Evolutionary conservation across 768 basidiomycete genomes (phyloP).

Genomic region (Brasilioporus rufonigricans): DNA sequence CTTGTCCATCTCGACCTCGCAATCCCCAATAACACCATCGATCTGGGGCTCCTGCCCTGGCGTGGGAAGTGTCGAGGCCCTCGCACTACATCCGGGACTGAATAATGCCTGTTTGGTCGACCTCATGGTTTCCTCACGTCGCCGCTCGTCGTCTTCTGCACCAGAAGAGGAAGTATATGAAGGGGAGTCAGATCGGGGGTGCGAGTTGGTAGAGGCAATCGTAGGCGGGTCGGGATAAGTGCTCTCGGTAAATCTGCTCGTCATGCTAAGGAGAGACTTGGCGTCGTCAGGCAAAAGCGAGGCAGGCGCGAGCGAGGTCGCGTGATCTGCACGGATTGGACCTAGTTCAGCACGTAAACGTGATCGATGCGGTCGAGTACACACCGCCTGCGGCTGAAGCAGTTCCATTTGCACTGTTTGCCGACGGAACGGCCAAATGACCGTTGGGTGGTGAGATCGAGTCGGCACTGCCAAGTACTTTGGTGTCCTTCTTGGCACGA

Average conservation of each 20-base stretch:
- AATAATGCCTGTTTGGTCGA: conserved; percentile 19
- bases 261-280: conserved; percentile 30
- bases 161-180: conserved; percentile 17
- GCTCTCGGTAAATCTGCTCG: conserved; percentile 27
- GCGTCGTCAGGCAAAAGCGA: conserved; percentile 22
- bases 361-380: conserved; percentile 8
- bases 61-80: conserved; percentile 36
- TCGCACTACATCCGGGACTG: conserved; percentile 22
- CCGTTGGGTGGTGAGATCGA: neutral
- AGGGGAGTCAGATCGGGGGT: conserved; percentile 18
- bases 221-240: conserved; percentile 27
- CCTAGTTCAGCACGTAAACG: conserved; percentile 12
- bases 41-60: conserved; percentile 2
- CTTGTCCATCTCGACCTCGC: conserved; percentile 33
- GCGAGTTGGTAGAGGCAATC: conserved; percentile 16
- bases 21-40: neutral
- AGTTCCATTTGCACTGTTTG: conserved; percentile 3
- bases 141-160: conserved; percentile 21
- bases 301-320: conserved; percentile 14
- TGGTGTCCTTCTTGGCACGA: conserved; percentile 7
- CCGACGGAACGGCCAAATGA: conserved; percentile 4
- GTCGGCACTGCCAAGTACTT: neutral
- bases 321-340: conserved; percentile 15
- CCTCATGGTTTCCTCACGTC: conserved; percentile 23
- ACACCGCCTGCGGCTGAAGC: conserved; percentile 20